Evolutionary conservation across 495 filamentous ascomycete species (phyloP), one percentile per base, ranked within the genome.

Genomic region (Neurospora sp.): DNA sequence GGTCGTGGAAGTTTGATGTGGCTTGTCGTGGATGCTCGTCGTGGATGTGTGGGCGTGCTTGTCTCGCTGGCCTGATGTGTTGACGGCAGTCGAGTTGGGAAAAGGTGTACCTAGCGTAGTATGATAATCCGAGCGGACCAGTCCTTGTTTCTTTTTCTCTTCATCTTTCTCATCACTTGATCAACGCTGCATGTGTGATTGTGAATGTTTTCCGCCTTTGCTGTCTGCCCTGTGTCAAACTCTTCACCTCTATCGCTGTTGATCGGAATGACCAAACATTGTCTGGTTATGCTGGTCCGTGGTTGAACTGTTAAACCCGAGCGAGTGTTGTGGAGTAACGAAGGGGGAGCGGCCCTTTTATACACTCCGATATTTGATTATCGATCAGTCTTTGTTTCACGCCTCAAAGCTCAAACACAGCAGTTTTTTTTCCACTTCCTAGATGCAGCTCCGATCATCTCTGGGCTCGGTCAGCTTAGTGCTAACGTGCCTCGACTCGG

Each of bases 141-240:
- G 53, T 66, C 53, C 53, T 66, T 66, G 53, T 66, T 66, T 66
- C 27, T 66, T 66, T 66, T 66, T 66, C 53, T 66, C 53, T 66
- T 35, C 27, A 66, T 66, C 14, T 35, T 40, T 12, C 3, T 14
- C 2, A 40, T 40, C 40, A 14, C 40, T 40, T 40, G 3, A 40
- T 40, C 11, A 14, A 40, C 10, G 11, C 40, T 40, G 10, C 11
- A 14, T 40, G 0, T 10, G 40, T 40, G 10, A 40, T 12, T 14
- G 40, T 12, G 11, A 40, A 12, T 40, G 10, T 31, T 31, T 31
- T 31, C 27, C 27, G 27, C 27, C 27, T 31, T 31, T 31, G 27
- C 0, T 31, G 27, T 31, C 2, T 31, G 27, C 27, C 27, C 3
- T 31, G 27, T 31, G 2, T 31, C 27, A 31, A 3, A 31, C 27